Percentiles rank a stretch among this genome's conserved stretches.
Conservation (phyloP, 1,139 yeast species). For the Pichia terricola region DNA sequence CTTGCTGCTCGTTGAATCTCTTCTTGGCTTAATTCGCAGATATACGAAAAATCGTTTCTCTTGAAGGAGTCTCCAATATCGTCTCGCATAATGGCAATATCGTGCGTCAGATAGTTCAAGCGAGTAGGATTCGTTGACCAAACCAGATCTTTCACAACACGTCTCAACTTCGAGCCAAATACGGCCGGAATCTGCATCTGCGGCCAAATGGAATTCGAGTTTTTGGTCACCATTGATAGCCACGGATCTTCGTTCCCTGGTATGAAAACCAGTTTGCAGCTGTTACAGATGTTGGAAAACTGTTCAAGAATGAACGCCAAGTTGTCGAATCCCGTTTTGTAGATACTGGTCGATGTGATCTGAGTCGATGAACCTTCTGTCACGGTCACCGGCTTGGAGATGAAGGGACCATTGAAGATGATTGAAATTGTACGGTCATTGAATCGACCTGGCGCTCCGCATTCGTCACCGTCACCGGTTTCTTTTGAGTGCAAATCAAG, state of each 20-base stretch:
- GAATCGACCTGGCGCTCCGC: neutral
- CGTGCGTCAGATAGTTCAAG: constrained; percentile 73
- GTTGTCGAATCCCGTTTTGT: constrained; percentile 66
- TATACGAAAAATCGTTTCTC: constrained; percentile 54
- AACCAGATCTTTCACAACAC: constrained; percentile 47
- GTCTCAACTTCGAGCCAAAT: constrained; percentile 57
- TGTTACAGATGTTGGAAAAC: constrained; percentile 30
- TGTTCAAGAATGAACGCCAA: constrained; percentile 48
- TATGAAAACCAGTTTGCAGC: constrained; percentile 33
- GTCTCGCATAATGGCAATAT: constrained; percentile 65
- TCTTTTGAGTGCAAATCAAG: neutral
- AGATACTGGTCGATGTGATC: constrained; percentile 38
- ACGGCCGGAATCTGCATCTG: constrained; percentile 58
- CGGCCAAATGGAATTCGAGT: constrained; percentile 62
- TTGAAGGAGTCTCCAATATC: constrained; percentile 62
- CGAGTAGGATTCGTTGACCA: constrained; percentile 78
- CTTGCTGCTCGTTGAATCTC: constrained; percentile 24
- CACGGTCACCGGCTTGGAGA: constrained; percentile 49
- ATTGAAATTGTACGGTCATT: constrained; percentile 26
- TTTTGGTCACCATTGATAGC: constrained; percentile 65
- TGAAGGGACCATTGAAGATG: constrained; percentile 61
- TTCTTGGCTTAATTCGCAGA: constrained; percentile 18
- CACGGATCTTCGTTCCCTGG: constrained; percentile 95
- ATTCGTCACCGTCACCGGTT: neutral
- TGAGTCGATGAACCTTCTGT: constrained; percentile 35